phyloP scores from a whole-genome alignment of 2,329 filamentous ascomycete genomes.

The Xylariomycetidae sp. region DNA sequence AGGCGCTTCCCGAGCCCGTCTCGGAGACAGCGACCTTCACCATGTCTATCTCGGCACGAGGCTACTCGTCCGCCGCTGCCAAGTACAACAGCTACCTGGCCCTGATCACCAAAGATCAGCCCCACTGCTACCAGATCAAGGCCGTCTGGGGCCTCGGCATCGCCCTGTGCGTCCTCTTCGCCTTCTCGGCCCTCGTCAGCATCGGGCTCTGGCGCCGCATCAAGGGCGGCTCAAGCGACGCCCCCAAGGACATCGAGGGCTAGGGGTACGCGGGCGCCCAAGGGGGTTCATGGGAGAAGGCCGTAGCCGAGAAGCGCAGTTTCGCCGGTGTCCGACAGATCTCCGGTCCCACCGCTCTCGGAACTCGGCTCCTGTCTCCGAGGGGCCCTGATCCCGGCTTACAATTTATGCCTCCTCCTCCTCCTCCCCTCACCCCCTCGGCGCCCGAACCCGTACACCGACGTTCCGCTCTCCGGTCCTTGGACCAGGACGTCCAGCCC shows the following conservation, averaged over 20 bases:
- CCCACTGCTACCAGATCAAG: constrained; percentile 80
- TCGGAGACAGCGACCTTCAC: constrained; percentile 31
- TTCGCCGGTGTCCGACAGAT: constrained; percentile 11
- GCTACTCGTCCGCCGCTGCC: constrained; percentile 16
- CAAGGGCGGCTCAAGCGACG: constrained; percentile 34
- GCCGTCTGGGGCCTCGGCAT: constrained; percentile 83
- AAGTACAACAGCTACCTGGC: constrained; percentile 36
- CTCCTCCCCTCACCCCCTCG: constrained; percentile 9
- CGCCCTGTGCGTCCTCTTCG: constrained; percentile 68
- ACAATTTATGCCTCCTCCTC: constrained; percentile 15
- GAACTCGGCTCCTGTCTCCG: constrained; percentile 16
- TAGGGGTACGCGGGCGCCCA: constrained; percentile 45
- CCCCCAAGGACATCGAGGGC: constrained; percentile 44
- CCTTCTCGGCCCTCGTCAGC: constrained; percentile 55
- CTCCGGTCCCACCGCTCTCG: constrained; percentile 20
- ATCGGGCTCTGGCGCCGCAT: constrained; percentile 59
- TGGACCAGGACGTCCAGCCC: constrained; percentile 15
- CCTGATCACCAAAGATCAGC: constrained; percentile 48
- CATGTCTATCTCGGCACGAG: constrained; percentile 18
- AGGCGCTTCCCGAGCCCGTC: constrained; percentile 38
- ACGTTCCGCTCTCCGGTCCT: constrained; percentile 15
- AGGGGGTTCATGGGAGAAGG: no score
- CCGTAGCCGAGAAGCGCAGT: no score
- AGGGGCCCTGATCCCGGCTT: constrained; percentile 13
- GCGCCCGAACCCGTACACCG: constrained; percentile 20